A percentile compares a stretch with the other conserved stretches of the same genome.
These are phyloP conservation scores for Barbarea vulgaris DNA, from an alignment of 345 rosid genomes.

Conservation along the genomic window DNA sequence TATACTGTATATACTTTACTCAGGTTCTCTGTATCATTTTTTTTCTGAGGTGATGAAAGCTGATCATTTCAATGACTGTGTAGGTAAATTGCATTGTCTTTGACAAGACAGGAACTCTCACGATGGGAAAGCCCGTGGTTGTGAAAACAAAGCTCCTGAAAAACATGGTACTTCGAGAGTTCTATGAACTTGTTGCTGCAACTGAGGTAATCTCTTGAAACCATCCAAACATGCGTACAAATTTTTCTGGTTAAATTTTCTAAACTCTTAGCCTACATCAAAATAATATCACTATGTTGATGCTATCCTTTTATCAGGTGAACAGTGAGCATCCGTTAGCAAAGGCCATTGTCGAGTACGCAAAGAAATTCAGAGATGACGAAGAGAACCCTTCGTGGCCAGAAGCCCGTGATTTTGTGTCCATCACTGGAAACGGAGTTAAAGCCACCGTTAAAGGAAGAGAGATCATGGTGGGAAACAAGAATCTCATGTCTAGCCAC, in stretches of 20 bases:
- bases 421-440: slow-evolving; percentile 87
- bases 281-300: background rate
- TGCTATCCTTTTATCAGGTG: slow-evolving; percentile 42
- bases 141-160: slow-evolving; percentile 71
- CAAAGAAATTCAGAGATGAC: slow-evolving; percentile 72
- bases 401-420: slow-evolving; percentile 71
- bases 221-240: background rate
- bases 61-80: slow-evolving; percentile 13
- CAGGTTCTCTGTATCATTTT: background rate
- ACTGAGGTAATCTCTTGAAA: slow-evolving; percentile 61
- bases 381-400: slow-evolving; percentile 86
- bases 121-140: slow-evolving; percentile 86
- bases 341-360: slow-evolving; percentile 83
- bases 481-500: slow-evolving; percentile 58
- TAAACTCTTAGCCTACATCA: background rate
- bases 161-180: slow-evolving; percentile 69
- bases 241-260: background rate
- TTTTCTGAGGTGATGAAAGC: background rate
- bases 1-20: background rate
- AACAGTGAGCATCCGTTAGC: slow-evolving; percentile 96
- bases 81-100: slow-evolving; percentile 90
- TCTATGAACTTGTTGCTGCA: slow-evolving; percentile 82
- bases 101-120: slow-evolving; percentile 98
- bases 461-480: slow-evolving; percentile 83
- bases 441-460: slow-evolving; percentile 62